Base-by-base conservation (phyloP, 2,329 filamentous ascomycete genomes). In the Trichophyton benhamiae region DNA sequence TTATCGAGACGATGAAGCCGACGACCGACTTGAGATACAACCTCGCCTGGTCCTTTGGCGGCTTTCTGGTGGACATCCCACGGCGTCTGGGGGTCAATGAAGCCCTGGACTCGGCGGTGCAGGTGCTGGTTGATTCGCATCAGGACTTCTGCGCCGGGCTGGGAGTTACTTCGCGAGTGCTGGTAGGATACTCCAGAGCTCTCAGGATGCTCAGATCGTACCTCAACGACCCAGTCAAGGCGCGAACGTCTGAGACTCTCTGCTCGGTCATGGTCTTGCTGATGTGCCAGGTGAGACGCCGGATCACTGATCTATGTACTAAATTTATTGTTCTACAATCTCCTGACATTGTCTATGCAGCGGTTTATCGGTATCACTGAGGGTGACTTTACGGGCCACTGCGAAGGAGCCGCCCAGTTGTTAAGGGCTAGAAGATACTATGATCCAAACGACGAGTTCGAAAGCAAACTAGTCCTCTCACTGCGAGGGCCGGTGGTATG, bases 11-110 rank as follows among this genome's bases (percentile, higher is more conserved):
- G 15, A 68, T 74, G 33, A 68, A 69, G 46, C 66, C 67, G 27
- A 69, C 76, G 2, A 74, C 72, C 0, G 77, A 81, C 53, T 69
- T 79, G 17, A 71, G 77, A 17, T 81, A 78, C 63, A 78, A 80
- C 52, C 65, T 82, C 5, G 69, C 70, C 48, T 77, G 76, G 72
- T 66, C 69, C 13, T 82, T 79, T 63, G 80, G 79, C 0, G 65
- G 67, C 0, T 81, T 78, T 63, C 66, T 82, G 9, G 68, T 69
- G 1, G 71, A 78, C n/a, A 67, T 82, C 0, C 80, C 80, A 0
- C 66, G 66, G 41, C 75, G 78, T 0, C 64, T 82, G 1, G 80
- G 79, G 0, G 68, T 63, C 9, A 81, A 78, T 53, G 70, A 72
- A 55, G 78, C 78, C 1, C 69, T 82, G 0, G 78, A 80, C 63